Evolutionary conservation across 1,139 yeast genomes (phyloP).

Genomic region (Wickerhamomyces sp.): DNA sequence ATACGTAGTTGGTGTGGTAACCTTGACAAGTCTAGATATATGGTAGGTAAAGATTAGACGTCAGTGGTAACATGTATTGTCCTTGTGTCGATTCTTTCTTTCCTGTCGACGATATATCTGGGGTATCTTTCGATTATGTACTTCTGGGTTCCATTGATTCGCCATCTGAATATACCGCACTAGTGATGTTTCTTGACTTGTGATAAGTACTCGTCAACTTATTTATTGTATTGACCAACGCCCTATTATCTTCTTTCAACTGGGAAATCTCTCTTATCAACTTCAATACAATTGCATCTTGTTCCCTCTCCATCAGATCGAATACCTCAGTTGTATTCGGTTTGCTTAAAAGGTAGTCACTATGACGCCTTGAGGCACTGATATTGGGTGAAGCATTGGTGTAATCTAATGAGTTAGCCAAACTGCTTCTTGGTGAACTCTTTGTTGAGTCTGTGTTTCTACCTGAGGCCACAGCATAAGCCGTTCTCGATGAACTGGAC

Average conservation of each 20-base stretch:
- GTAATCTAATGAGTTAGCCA: conserved; percentile 9
- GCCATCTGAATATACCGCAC: no score
- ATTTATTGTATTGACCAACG: conserved; percentile 19
- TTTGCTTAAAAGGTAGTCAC: conserved; percentile 16
- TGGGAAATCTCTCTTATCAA: conserved; percentile 50
- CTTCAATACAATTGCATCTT: conserved; percentile 59
- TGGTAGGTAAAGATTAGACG: no score
- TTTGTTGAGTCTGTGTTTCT: conserved; percentile 5
- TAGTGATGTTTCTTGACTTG: neutral
- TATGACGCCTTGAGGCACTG: conserved; percentile 12
- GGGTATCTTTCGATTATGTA: no score
- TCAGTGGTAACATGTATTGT: no score
- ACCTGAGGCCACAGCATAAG: conserved; percentile 2
- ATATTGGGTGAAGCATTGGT: conserved; percentile 4
- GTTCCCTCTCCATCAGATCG: conserved; percentile 64
- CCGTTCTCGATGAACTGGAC: neutral
- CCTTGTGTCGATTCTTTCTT: no score
- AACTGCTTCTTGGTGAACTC: conserved; percentile 18
- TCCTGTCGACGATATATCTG: no score
- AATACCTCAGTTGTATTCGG: conserved; percentile 43
- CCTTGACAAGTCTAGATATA: no score
- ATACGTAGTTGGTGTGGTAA: no score
- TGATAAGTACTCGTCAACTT: conserved; percentile 8
- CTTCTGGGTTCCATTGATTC: no score
- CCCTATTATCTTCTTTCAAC: conserved; percentile 47